Conservation (phyloP, 78 protist species). For the Dictyostelium purpureum region DNA sequence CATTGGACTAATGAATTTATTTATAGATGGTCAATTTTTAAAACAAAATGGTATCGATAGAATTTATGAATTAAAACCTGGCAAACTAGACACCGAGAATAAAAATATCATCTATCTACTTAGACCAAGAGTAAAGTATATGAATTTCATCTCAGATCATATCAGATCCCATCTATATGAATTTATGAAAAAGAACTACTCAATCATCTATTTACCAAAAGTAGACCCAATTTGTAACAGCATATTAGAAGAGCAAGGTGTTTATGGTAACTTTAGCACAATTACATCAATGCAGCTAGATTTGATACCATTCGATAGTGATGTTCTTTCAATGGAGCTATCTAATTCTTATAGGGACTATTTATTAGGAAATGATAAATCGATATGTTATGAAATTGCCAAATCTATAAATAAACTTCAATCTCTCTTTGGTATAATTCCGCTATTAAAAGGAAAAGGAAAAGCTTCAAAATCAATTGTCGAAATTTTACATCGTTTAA, state of each 20-base stretch:
- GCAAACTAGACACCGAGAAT: constrained; percentile 55
- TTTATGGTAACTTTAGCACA: constrained; percentile 27
- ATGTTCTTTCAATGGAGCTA: constrained; percentile 91
- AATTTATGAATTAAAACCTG: constrained; percentile 76
- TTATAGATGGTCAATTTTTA: constrained; percentile 81
- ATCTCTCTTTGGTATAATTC: constrained; percentile 87
- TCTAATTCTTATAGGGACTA: constrained; percentile 67
- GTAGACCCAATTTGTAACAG: constrained; percentile 83
- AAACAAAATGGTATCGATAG: constrained; percentile 90
- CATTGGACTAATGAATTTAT: constrained; percentile 88
- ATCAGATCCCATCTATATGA: constrained; percentile 35
- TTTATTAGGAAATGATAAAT: constrained; percentile 83
- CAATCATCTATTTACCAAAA: constrained; percentile 86
- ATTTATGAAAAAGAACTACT: constrained; percentile 27
- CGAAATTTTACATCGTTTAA: constrained; percentile 63
- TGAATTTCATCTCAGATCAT: constrained; percentile 46
- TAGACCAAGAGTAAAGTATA: constrained; percentile 76
- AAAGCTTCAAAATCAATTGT: constrained; percentile 46
- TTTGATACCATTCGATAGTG: constrained; percentile 92
- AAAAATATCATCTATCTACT: constrained; percentile 79
- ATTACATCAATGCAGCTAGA: constrained; percentile 71
- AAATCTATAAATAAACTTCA: constrained; percentile 88
- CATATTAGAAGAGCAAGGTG: constrained; percentile 91
- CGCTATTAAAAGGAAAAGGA: constrained; percentile 90
- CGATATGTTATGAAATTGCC: constrained; percentile 80